These are phyloP conservation scores for Neurospora sp. DNA, from an alignment of 495 filamentous ascomycete species.

Conservation along the genomic window DNA sequence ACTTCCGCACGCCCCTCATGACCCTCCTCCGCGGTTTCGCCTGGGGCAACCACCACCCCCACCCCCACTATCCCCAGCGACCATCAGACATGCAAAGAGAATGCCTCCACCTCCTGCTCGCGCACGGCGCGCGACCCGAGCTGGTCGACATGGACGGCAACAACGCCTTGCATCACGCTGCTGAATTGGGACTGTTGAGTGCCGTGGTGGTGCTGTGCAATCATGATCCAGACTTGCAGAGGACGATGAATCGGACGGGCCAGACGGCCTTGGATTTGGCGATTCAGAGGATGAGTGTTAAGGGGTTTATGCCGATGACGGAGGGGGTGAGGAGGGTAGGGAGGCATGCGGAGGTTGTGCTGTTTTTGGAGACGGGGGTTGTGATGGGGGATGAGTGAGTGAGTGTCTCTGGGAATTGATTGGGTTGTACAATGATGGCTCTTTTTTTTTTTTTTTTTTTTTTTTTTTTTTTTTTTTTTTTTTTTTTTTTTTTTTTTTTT, in stretches of 20 bases:
- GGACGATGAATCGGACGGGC: background rate
- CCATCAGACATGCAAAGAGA: background rate
- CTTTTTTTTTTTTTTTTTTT: background rate
- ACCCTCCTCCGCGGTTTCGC: background rate
- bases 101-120: background rate
- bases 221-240: background rate
- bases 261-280: background rate
- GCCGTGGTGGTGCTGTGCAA: background rate
- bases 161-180: constrained; percentile 3
- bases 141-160: background rate
- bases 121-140: background rate
- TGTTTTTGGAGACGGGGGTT: background rate
- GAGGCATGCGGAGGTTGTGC: background rate
- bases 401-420: background rate
- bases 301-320: background rate
- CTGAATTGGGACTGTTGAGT: background rate
- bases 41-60: background rate
- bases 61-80: background rate
- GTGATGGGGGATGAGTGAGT: background rate
- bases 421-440: background rate
- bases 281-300: background rate
- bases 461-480: background rate
- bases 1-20: constrained; percentile 1
- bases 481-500: background rate
- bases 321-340: background rate